A percentile compares a stretch with the other conserved stretches of the same genome.
Conservation (phyloP, 495 filamentous ascomycete genomes). For the Penicillium antarcticum region DNA sequence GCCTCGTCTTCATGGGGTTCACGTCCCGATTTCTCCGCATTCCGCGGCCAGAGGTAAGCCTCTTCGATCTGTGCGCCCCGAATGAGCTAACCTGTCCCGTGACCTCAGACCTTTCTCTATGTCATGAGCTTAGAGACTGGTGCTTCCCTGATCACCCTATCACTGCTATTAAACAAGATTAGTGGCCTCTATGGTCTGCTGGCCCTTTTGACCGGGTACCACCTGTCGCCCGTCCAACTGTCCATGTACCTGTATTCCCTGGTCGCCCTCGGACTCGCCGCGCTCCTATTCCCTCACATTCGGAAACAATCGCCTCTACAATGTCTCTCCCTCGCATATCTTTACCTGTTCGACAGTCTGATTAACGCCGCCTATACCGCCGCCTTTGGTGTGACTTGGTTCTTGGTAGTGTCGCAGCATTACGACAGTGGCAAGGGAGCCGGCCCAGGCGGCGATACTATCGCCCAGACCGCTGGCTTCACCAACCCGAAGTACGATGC, state of each 20-base stretch:
- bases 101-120: constrained; percentile 70
- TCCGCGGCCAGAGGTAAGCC: constrained; percentile 55
- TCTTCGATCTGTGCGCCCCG: constrained; percentile 4
- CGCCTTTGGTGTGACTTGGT: constrained; percentile 80
- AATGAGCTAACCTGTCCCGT: constrained; percentile 22
- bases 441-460: constrained; percentile 47
- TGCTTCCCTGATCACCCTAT: constrained; percentile 74
- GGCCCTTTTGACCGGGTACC: constrained; percentile 72
- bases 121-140: constrained; percentile 82
- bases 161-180: constrained; percentile 81
- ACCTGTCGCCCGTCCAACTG: constrained; percentile 65
- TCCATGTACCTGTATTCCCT: constrained; percentile 86
- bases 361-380: constrained; percentile 76
- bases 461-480: constrained; percentile 66
- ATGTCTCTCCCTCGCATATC: constrained; percentile 66
- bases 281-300: constrained; percentile 66
- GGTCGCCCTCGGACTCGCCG: constrained; percentile 56
- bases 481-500: constrained; percentile 64
- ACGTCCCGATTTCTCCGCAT: constrained; percentile 50
- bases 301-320: constrained; percentile 65
- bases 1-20: constrained; percentile 38
- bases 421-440: constrained; percentile 40
- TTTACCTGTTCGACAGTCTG: constrained; percentile 75
- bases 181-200: constrained; percentile 86
- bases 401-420: constrained; percentile 62